Percentiles rank a stretch among this genome's conserved stretches.
Evolutionary conservation across 2,329 filamentous ascomycete genomes (phyloP).

Genomic region (Claviceps humidiphila): DNA sequence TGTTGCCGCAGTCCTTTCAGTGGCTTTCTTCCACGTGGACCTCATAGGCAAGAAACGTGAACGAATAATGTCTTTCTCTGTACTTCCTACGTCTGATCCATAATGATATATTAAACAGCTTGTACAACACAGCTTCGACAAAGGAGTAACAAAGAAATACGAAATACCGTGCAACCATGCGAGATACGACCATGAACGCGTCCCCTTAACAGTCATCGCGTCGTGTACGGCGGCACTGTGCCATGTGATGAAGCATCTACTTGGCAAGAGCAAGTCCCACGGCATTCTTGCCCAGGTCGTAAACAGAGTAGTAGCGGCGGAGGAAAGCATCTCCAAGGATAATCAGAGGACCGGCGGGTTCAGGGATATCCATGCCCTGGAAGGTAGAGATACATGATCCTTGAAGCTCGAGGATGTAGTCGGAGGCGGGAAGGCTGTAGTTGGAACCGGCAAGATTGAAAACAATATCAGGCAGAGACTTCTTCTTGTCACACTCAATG

Average conservation of each 20-base stretch:
- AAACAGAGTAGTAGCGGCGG: constrained; percentile 87
- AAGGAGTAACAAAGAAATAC: neutral
- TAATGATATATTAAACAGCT: neutral
- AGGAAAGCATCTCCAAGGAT: constrained; percentile 85
- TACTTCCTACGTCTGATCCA: neutral
- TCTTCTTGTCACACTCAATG: constrained; percentile 75
- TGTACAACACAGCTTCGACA: neutral
- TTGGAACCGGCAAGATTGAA: constrained; percentile 86
- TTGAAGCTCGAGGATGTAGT: constrained; percentile 93
- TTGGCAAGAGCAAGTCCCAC: constrained; percentile 85
- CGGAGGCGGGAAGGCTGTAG: constrained; percentile 76
- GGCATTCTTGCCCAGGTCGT: constrained; percentile 78
- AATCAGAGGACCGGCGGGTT: constrained; percentile 77
- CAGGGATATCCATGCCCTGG: constrained; percentile 90
- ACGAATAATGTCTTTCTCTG: constrained; percentile 11
- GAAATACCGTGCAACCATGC: neutral
- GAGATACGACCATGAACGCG: neutral
- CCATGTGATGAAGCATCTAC: neutral
- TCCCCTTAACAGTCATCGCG: neutral
- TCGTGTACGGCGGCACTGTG: neutral
- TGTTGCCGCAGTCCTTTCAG: too few species aligned
- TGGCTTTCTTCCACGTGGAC: neutral
- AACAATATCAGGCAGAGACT: constrained; percentile 74
- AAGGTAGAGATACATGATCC: constrained; percentile 95
- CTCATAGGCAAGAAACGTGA: neutral